phyloP scores from a whole-genome alignment of 257 asterid genomes.

The Linderniella brevidens region DNA sequence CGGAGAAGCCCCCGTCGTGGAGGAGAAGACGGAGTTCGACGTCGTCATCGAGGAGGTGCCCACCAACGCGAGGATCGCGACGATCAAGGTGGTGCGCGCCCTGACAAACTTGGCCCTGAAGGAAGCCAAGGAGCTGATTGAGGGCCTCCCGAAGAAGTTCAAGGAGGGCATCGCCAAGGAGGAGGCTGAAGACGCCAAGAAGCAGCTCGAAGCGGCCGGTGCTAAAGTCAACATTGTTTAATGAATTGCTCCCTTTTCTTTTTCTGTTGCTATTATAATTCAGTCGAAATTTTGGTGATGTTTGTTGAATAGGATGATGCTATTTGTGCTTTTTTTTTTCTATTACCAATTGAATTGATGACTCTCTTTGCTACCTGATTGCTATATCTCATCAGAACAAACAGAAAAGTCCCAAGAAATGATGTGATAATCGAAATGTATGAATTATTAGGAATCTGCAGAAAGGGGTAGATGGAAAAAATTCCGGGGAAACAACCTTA shows the following conservation, averaged over 20 bases:
- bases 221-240: constrained; percentile 57
- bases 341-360: too few species aligned
- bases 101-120: constrained; percentile 65
- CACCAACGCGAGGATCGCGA: constrained; percentile 53
- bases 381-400: too few species aligned
- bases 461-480: too few species aligned
- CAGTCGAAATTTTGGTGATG: too few species aligned
- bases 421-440: too few species aligned
- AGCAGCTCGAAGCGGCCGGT: constrained; percentile 88
- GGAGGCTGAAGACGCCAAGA: constrained; percentile 89
- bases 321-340: too few species aligned
- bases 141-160: constrained; percentile 87
- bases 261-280: neutral
- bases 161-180: constrained; percentile 73
- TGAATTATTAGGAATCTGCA: too few species aligned
- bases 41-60: constrained; percentile 86
- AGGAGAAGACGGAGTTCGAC: constrained; percentile 89
- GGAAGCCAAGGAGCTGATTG: constrained; percentile 85
- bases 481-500: too few species aligned
- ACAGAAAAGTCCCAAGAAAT: too few species aligned
- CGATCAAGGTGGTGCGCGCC: constrained; percentile 86
- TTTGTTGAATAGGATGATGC: too few species aligned
- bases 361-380: too few species aligned
- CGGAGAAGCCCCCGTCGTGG: constrained; percentile 48
- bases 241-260: neutral